Percentiles rank a stretch among this genome's conserved stretches.
phyloP scores from a whole-genome alignment of 345 rosid species.

The Orychophragmus violaceus region DNA sequence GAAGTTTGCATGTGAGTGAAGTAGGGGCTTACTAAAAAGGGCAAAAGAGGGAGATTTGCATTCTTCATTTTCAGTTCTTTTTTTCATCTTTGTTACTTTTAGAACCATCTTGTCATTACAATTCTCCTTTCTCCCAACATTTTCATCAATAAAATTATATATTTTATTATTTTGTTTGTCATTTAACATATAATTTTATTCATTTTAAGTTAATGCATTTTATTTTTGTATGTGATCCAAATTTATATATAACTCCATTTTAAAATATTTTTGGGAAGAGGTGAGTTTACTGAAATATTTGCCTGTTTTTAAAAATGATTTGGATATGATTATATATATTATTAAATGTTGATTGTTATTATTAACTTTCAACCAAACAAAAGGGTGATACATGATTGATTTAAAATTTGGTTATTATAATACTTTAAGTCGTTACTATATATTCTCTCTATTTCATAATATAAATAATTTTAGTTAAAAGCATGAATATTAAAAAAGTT shows the following conservation, averaged over 20 bases:
- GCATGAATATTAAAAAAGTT: no score
- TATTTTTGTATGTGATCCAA: not conserved
- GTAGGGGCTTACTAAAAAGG: slow-evolving; percentile 12
- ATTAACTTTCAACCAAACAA: not conserved
- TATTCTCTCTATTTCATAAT: no score
- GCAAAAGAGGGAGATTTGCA: slow-evolving; percentile 29
- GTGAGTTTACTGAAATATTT: not conserved
- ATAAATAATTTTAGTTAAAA: no score
- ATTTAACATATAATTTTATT: not conserved
- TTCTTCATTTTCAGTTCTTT: slow-evolving; percentile 11
- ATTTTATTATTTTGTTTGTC: no score
- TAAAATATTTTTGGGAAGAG: not conserved
- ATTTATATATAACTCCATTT: not conserved
- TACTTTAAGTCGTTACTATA: not conserved
- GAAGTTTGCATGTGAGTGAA: slow-evolving; percentile 22
- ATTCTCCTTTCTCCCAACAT: slow-evolving; percentile 4
- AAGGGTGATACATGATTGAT: not conserved
- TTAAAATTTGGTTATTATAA: not conserved
- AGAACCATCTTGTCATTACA: slow-evolving; percentile 24
- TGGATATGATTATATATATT: not conserved
- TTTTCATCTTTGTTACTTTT: not conserved
- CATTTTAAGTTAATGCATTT: not conserved
- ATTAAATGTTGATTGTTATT: not conserved
- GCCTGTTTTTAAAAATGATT: not conserved
- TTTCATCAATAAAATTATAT: slow-evolving; percentile 24